Conservation (phyloP, 306 rosid species). For the Rosa rugosa region DNA sequence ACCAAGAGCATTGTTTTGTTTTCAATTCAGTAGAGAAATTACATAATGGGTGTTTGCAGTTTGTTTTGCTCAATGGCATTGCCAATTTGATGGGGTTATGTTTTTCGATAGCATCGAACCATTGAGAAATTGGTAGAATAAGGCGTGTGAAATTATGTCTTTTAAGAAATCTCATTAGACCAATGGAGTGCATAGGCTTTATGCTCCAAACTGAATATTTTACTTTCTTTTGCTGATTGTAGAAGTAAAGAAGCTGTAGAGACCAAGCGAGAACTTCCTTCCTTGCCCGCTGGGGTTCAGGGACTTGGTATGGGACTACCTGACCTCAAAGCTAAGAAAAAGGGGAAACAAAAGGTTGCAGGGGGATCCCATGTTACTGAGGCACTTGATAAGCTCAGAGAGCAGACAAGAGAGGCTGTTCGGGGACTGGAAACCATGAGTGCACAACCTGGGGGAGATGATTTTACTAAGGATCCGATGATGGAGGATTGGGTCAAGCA, state of each 20-base stretch:
- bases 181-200: background rate
- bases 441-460: conserved; percentile 43
- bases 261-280: conserved; percentile 32
- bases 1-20: background rate
- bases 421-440: conserved; percentile 62
- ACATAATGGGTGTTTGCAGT: background rate
- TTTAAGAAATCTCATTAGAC: background rate
- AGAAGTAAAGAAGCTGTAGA: conserved; percentile 39
- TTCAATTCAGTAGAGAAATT: background rate
- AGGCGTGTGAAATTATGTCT: background rate
- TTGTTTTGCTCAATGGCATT: background rate
- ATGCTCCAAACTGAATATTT: conserved; percentile 4
- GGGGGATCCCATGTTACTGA: conserved; percentile 73
- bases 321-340: conserved; percentile 72
- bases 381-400: conserved; percentile 78
- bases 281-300: conserved; percentile 64
- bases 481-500: conserved; percentile 98
- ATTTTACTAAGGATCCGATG: conserved; percentile 54
- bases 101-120: background rate
- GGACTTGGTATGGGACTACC: conserved; percentile 90
- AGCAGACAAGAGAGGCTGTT: conserved; percentile 82
- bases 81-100: background rate
- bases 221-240: background rate
- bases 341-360: conserved; percentile 68
- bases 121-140: background rate